Percentiles rank a stretch among this genome's conserved stretches.
phyloP scores from a whole-genome alignment of 352 stramenopile species.

The Aphanomyces astaci region DNA sequence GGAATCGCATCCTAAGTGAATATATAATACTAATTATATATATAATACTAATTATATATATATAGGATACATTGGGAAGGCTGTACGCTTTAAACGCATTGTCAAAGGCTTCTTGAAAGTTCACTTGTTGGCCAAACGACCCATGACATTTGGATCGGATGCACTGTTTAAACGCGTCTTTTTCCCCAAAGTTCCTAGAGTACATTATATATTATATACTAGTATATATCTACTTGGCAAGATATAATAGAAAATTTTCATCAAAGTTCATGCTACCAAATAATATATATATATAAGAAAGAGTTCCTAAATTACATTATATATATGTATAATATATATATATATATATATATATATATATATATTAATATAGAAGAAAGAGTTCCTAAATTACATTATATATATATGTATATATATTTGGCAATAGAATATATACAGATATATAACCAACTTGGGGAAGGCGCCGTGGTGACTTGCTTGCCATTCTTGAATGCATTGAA shows the following conservation, averaged over 20 bases:
- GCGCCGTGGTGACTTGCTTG: conserved; percentile 35
- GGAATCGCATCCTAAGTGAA: conserved; percentile 28
- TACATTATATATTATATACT: too few relatives aligned
- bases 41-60: background rate
- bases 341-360: too few relatives aligned
- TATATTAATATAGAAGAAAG: too few relatives aligned
- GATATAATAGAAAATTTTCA: too few relatives aligned
- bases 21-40: background rate
- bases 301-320: background rate
- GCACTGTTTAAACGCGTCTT: conserved; percentile 81
- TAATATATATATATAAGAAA: background rate
- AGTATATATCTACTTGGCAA: too few relatives aligned
- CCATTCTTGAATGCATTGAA: conserved; percentile 60
- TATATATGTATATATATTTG: background rate
- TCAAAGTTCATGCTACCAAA: too few relatives aligned
- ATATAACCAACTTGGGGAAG: conserved; percentile 33
- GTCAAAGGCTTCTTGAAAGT: conserved; percentile 91
- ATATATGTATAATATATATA: background rate
- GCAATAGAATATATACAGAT: background rate
- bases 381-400: too few relatives aligned
- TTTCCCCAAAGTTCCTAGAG: conserved; percentile 69
- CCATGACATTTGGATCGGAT: conserved; percentile 56
- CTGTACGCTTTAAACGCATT: conserved; percentile 92
- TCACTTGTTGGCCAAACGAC: conserved; percentile 79
- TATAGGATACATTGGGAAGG: conserved; percentile 39